Evolutionary conservation across 2,329 filamentous ascomycete species (phyloP).

Genomic region (Exophiala spinifera): DNA sequence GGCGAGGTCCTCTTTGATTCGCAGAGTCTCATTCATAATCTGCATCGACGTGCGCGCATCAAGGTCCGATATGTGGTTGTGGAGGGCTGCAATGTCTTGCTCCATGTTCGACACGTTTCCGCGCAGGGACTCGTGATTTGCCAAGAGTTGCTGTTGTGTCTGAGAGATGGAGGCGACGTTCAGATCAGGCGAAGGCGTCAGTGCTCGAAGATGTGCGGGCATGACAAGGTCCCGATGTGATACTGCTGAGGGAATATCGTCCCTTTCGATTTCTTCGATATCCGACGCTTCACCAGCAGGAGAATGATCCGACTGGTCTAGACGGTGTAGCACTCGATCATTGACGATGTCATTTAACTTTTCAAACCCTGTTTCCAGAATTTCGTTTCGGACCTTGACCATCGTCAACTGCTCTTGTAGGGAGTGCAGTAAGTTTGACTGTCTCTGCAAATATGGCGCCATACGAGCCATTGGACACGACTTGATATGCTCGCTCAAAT

Average conservation of each 20-base stretch:
- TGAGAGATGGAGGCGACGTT: conserved; percentile 35
- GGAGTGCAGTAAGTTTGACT: conserved; percentile 42
- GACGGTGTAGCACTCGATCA: conserved; percentile 18
- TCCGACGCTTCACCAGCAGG: conserved; percentile 20
- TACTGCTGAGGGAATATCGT: conserved; percentile 20
- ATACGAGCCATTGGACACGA: conserved; percentile 52
- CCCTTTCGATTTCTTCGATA: conserved; percentile 28
- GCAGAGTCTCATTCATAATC: conserved; percentile 60
- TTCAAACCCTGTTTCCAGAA: conserved; percentile 46
- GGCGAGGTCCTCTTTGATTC: conserved; percentile 60
- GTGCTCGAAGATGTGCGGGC: conserved; percentile 24
- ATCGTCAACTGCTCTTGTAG: conserved; percentile 46
- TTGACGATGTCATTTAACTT: conserved; percentile 36
- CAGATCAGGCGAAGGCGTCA: conserved; percentile 30
- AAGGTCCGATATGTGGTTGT: conserved; percentile 52
- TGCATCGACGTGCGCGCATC: conserved; percentile 62
- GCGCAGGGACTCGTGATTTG: conserved; percentile 57
- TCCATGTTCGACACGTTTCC: conserved; percentile 50
- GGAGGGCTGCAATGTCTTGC: conserved; percentile 19
- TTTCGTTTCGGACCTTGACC: conserved; percentile 46
- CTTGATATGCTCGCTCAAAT: conserved; percentile 44
- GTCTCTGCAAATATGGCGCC: conserved; percentile 43
- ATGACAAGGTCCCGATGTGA: conserved; percentile 22
- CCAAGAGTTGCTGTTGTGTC: conserved; percentile 56
- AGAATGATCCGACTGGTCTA: conserved; percentile 18